Base-by-base conservation (phyloP, 2,329 filamentous ascomycete genomes). In the Beauveria varroae region DNA sequence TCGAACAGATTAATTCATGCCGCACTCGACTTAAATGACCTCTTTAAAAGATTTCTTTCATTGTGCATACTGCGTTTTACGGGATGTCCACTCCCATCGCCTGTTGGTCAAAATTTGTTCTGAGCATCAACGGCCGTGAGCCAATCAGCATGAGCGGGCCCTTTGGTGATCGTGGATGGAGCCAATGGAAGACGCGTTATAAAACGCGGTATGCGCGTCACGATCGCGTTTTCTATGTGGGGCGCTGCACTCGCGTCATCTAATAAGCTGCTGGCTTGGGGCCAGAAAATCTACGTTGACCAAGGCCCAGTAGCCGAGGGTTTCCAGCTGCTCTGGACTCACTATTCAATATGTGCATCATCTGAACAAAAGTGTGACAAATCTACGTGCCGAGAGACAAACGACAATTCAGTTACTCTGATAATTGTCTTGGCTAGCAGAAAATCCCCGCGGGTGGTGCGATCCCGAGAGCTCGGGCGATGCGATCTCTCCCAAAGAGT, bases 171-270 rank as follows among this genome's bases (percentile, higher is more conserved):
- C 20, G 30, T 8, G n/a, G 41, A 43, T 7, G 28, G 26, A 2
- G 5, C 34, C 49, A 18, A 51, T 30, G 5, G 22, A 58, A 34
- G 30, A 59, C 57, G 57, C 47, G 57, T 50, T 20, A 40, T n/a
- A 41, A 47, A 28, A 60, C 57, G 57, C 57, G 57, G 47, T 28
- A 60, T 20, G 28, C 57, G 57, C 50, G 57, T 60, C 50, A 54
- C 49, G 41, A 26, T 60, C 57, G 57, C 41, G 57, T 47, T 60
- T 47, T 53, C 24, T n/a, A 60, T 30, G 50, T 51, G 50, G 57
- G 57, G 10, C n/a, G 6, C 20, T 41, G 9, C 10, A 26, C 41
- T 57, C 34, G 37, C 20, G 22, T 46, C 43, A 57, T 57, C 44
- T 30, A 49, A 41, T 49, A 52, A 52, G 34, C 34, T 37, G 10